Evolutionary conservation across 345 rosid genomes (phyloP).

Genomic region (Dovyalis caffra): DNA sequence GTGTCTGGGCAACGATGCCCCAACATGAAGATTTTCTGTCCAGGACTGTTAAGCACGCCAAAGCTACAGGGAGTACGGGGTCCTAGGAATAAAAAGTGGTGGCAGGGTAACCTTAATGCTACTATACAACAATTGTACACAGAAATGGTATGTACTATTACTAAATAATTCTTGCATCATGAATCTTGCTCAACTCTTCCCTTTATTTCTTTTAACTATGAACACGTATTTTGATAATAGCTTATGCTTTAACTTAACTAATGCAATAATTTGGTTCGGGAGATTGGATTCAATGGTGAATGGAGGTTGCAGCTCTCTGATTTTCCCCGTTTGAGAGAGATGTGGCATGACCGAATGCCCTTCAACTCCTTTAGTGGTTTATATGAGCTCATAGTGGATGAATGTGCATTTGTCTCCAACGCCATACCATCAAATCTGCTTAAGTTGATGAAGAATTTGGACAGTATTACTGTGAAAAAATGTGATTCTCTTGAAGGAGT

Average conservation of each 20-base stretch:
- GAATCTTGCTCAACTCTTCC: too few species aligned
- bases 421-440: conserved; percentile 10
- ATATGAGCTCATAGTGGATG: too few species aligned
- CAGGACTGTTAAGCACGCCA: conserved; percentile 22
- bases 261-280: not conserved
- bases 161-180: too few species aligned
- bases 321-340: not conserved
- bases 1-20: conserved; percentile 13
- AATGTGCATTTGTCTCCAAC: not conserved
- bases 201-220: not conserved
- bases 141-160: conserved; percentile 2
- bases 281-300: conserved; percentile 3
- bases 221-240: too few species aligned
- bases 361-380: not conserved
- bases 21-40: conserved; percentile 12
- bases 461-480: not conserved
- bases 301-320: conserved; percentile 5
- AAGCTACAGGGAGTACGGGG: not conserved
- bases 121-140: conserved; percentile 3
- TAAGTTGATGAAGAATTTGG: not conserved
- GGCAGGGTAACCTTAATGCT: conserved; percentile 13
- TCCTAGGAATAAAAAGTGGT: not conserved
- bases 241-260: too few species aligned
- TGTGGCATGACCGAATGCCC: conserved; percentile 3
- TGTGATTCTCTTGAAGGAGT: conserved; percentile 4